Conservation (phyloP, 257 asterid species). For the Scutellaria galericulata region DNA sequence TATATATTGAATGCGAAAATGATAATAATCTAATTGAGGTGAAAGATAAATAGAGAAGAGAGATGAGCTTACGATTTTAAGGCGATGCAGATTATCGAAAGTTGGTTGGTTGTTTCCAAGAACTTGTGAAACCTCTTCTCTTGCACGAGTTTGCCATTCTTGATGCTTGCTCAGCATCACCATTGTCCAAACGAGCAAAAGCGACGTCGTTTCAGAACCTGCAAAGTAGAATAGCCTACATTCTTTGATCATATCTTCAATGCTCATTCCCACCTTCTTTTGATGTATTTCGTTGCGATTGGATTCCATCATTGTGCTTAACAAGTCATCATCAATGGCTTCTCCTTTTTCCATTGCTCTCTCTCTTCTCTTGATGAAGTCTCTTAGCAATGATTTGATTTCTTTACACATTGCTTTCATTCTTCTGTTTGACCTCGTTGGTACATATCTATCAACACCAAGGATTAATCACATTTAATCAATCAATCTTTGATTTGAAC, state of each 20-base stretch:
- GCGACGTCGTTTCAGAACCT: constrained; percentile 53
- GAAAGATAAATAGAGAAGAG: no score
- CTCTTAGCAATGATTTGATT: constrained; percentile 40
- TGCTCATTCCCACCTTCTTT: constrained; percentile 40
- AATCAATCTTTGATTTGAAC: no score
- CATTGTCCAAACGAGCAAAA: constrained; percentile 52
- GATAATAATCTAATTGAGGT: background rate
- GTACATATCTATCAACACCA: constrained; percentile 37
- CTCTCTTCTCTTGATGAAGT: constrained; percentile 42
- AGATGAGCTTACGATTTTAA: constrained; percentile 44
- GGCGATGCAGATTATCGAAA: constrained; percentile 44
- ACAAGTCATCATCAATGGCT: constrained; percentile 38
- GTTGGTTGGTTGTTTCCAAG: constrained; percentile 40
- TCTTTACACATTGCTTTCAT: constrained; percentile 43
- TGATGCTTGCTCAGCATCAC: constrained; percentile 52
- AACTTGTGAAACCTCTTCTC: constrained; percentile 43
- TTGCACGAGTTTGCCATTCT: constrained; percentile 52
- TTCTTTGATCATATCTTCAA: constrained; percentile 53
- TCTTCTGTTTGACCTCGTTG: constrained; percentile 49
- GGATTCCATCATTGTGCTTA: constrained; percentile 47
- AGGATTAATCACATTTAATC: no score
- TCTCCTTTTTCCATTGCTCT: constrained; percentile 42
- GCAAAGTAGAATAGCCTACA: constrained; percentile 60
- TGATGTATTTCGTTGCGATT: constrained; percentile 35
- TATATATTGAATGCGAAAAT: no score